These are phyloP conservation scores for Naumovozyma baii DNA, from an alignment of 805 yeast species.

Conservation along the genomic window DNA sequence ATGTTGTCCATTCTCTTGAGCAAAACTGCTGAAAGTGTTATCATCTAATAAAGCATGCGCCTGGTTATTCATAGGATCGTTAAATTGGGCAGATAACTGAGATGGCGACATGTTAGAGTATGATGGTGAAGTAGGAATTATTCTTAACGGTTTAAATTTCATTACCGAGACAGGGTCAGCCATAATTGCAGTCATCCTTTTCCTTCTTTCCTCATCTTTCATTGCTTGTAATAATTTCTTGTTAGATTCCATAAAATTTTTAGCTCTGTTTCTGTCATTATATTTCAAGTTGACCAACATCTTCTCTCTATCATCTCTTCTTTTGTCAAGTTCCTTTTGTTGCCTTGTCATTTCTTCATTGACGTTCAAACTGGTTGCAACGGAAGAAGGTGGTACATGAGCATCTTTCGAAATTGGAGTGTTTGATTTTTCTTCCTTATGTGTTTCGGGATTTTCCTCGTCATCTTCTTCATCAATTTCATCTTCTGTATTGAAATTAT, in stretches of 20 bases:
- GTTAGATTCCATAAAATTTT: constrained; percentile 27
- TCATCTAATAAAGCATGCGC: not conserved
- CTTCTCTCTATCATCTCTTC: constrained; percentile 26
- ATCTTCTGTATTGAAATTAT: constrained; percentile 2
- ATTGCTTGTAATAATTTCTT: constrained; percentile 25
- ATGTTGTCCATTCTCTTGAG: not conserved
- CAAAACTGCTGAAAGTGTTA: not conserved
- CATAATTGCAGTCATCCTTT: constrained; percentile 20
- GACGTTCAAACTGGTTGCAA: not conserved
- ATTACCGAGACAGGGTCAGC: constrained; percentile 3
- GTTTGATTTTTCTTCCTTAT: too few species aligned
- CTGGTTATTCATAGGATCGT: not conserved
- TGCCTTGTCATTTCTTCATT: constrained; percentile 10
- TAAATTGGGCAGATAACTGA: not conserved
- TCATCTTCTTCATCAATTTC: constrained; percentile 3
- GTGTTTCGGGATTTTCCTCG: constrained; percentile 2
- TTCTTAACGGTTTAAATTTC: not conserved
- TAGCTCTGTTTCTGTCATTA: constrained; percentile 27
- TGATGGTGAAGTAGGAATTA: not conserved
- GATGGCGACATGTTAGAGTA: not conserved
- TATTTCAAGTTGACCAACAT: constrained; percentile 30
- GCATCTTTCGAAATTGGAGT: not conserved
- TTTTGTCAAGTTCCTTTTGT: constrained; percentile 24
- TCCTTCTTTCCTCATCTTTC: constrained; percentile 27
- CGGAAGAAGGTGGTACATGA: not conserved